A percentile compares a stretch with the other conserved stretches of the same genome.
These are phyloP conservation scores for Aspergillus biplanus DNA, from an alignment of 495 filamentous ascomycete species.

Conservation along the genomic window DNA sequence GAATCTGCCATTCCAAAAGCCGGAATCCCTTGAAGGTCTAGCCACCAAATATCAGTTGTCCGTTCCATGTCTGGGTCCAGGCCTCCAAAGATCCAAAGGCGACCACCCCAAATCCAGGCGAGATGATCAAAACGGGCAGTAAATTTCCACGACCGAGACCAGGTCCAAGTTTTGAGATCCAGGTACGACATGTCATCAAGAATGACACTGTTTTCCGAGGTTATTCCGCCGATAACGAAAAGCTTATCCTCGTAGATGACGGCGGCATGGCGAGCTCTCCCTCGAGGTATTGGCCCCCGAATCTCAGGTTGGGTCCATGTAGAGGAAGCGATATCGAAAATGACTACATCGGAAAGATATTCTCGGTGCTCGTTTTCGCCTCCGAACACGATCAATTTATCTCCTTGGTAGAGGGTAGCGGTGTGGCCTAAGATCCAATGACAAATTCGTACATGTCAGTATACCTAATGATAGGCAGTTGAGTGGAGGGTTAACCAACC, in stretches of 20 bases:
- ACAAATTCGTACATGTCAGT: neutral
- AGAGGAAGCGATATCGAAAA: slow-evolving; percentile 90
- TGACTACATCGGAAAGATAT: slow-evolving; percentile 92
- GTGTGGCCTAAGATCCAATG: slow-evolving; percentile 72
- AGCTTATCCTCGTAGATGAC: slow-evolving; percentile 95
- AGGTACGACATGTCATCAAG: slow-evolving; percentile 95
- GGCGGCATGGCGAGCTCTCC: slow-evolving; percentile 88
- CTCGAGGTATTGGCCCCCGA: slow-evolving; percentile 79
- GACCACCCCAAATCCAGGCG: slow-evolving; percentile 85
- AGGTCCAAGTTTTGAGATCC: slow-evolving; percentile 96
- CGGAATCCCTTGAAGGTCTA: slow-evolving; percentile 88
- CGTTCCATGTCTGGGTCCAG: slow-evolving; percentile 94
- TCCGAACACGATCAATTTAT: slow-evolving; percentile 93
- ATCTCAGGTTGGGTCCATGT: slow-evolving; percentile 93
- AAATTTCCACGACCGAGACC: slow-evolving; percentile 95
- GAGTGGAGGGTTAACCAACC: slow-evolving; percentile 57
- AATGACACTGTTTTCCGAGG: slow-evolving; percentile 82
- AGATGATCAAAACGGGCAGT: slow-evolving; percentile 92
- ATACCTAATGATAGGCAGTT: slow-evolving; percentile 1
- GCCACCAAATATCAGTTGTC: slow-evolving; percentile 92
- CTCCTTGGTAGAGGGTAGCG: slow-evolving; percentile 89
- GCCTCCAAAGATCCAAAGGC: slow-evolving; percentile 97
- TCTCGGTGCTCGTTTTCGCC: slow-evolving; percentile 97
- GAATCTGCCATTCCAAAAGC: slow-evolving; percentile 75
- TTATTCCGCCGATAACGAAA: slow-evolving; percentile 90